A percentile compares a stretch with the other conserved stretches of the same genome.
phyloP scores from a whole-genome alignment of 2,329 filamentous ascomycete genomes.

The Bretziella fagacearum region DNA sequence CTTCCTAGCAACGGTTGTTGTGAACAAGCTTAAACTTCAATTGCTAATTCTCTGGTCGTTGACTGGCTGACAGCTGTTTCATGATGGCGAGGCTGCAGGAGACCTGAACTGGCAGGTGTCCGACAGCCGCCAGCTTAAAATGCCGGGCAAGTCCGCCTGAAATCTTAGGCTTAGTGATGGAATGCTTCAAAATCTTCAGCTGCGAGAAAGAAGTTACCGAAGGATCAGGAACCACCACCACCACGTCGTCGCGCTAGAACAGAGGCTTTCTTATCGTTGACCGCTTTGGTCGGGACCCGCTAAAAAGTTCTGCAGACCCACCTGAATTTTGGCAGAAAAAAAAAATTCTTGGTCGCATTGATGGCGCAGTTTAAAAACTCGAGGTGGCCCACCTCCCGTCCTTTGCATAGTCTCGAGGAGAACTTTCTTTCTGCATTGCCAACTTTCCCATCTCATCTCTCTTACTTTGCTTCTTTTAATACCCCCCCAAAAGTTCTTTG shows the following conservation, averaged over 20 bases:
- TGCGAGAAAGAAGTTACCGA: no score
- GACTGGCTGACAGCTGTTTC: not conserved
- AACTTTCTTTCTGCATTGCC: slow-evolving; percentile 9
- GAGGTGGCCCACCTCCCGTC: not conserved
- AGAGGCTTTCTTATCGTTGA: slow-evolving; percentile 18
- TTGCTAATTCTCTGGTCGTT: no score
- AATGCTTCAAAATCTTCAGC: no score
- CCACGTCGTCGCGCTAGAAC: not conserved
- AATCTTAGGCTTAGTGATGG: no score
- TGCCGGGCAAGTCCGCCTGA: no score
- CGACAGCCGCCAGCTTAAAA: no score
- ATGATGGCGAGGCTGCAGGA: no score
- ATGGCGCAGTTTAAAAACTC: slow-evolving; percentile 11
- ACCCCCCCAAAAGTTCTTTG: slow-evolving; percentile 14
- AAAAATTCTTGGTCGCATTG: slow-evolving; percentile 14
- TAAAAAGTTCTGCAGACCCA: slow-evolving; percentile 19
- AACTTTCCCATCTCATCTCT: slow-evolving; percentile 12
- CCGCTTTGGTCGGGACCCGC: slow-evolving; percentile 20
- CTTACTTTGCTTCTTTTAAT: slow-evolving; percentile 12
- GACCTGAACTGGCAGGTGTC: not conserved
- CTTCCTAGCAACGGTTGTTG: not conserved
- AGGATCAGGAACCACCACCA: not conserved
- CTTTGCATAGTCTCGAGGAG: slow-evolving; percentile 5
- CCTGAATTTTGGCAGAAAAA: slow-evolving; percentile 22
- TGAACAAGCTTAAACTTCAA: not conserved